Conservation (phyloP, 768 basidiomycete species). For the Kwoniella sp. region DNA sequence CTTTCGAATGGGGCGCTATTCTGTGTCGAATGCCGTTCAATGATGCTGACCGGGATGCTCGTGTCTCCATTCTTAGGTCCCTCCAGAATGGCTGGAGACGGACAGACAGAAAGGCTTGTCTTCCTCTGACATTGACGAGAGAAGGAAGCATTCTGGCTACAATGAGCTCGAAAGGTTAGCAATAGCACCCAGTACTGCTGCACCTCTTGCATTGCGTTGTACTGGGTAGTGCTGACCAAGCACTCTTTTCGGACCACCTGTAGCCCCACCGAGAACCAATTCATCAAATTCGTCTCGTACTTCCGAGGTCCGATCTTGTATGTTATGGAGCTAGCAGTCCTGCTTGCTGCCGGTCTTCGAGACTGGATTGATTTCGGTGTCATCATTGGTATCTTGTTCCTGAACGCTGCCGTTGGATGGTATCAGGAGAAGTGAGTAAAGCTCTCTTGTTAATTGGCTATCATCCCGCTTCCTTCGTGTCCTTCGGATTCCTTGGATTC, state of each 20-base stretch:
- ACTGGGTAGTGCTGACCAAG: background rate
- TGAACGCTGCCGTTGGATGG: constrained; percentile 61
- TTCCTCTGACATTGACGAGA: constrained; percentile 53
- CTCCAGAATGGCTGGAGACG: constrained; percentile 59
- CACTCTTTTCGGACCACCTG: too few relatives aligned
- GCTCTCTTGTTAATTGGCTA: too few relatives aligned
- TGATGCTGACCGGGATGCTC: too few relatives aligned
- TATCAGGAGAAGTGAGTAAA: constrained; percentile 59
- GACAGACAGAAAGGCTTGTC: constrained; percentile 57
- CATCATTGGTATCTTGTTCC: constrained; percentile 55
- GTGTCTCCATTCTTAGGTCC: too few relatives aligned
- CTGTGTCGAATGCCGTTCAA: too few relatives aligned
- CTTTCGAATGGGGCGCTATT: too few relatives aligned
- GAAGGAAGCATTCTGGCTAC: constrained; percentile 57
- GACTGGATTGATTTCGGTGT: constrained; percentile 63
- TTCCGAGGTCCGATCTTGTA: constrained; percentile 60
- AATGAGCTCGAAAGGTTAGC: constrained; percentile 60
- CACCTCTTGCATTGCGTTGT: too few relatives aligned
- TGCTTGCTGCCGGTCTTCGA: constrained; percentile 59
- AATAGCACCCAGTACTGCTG: too few relatives aligned
- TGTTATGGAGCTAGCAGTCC: constrained; percentile 61
- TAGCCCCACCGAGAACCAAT: constrained; percentile 58
- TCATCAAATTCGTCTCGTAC: constrained; percentile 60
- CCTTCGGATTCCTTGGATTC: too few relatives aligned
- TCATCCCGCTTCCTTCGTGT: too few relatives aligned